Percentiles rank a stretch among this genome's conserved stretches.
These are phyloP conservation scores for Mucor irregularis DNA, from an alignment of 371 early-diverging fungal genomes.

Conservation along the genomic window DNA sequence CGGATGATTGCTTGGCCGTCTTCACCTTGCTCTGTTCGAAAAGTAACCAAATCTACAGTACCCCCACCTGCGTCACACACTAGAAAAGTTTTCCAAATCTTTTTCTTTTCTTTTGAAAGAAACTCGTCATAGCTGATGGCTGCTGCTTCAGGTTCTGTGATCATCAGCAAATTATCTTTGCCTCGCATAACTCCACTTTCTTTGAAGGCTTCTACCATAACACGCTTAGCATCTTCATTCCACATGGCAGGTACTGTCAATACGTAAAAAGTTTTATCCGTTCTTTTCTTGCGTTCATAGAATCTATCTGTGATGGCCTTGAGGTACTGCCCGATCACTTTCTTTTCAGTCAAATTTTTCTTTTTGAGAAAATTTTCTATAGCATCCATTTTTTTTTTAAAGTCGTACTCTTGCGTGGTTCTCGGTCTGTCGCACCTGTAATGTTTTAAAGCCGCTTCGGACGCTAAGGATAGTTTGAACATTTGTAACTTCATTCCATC, in stretches of 20 bases:
- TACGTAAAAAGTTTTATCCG: not conserved
- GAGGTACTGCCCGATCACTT: too few species aligned
- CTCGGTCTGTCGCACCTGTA: too few species aligned
- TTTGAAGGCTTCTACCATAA: constrained; percentile 41
- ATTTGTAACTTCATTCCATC: not conserved
- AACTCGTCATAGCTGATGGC: constrained; percentile 32
- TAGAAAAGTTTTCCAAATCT: constrained; percentile 39
- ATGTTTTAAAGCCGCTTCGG: not conserved
- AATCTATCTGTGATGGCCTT: too few species aligned
- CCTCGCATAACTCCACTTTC: constrained; percentile 28
- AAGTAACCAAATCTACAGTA: constrained; percentile 56
- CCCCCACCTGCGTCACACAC: constrained; percentile 65
- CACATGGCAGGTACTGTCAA: constrained; percentile 42
- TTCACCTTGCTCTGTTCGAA: constrained; percentile 32
- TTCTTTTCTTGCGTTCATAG: too few species aligned
- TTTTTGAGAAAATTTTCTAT: too few species aligned
- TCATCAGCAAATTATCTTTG: constrained; percentile 38
- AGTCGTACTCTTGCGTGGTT: too few species aligned
- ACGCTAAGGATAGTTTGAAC: constrained; percentile 1
- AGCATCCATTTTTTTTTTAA: too few species aligned
- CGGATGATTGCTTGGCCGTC: not conserved
- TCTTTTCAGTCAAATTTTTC: too few species aligned
- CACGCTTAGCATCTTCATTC: constrained; percentile 33
- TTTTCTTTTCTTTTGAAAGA: constrained; percentile 10
- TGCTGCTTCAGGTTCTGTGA: constrained; percentile 50